A percentile compares a stretch with the other conserved stretches of the same genome.
Conservation (phyloP, 495 filamentous ascomycete species). For the Daldinia childiae region DNA sequence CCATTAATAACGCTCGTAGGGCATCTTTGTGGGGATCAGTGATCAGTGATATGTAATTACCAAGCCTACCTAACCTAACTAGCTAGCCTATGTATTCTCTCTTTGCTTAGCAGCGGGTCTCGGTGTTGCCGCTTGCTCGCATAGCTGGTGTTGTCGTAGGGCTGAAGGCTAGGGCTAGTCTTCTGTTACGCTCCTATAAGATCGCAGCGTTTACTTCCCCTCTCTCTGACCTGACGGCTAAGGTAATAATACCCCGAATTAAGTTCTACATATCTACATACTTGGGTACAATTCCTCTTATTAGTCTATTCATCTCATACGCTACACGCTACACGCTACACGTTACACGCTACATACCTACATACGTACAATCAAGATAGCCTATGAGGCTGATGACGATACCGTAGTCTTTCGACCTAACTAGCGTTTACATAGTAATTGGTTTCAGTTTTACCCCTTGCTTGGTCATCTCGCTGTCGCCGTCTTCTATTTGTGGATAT, state of each 20-base stretch:
- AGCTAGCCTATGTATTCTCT: too few species aligned
- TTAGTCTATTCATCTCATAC: too few species aligned
- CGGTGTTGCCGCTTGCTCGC: conserved; percentile 39
- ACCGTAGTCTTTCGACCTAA: not conserved
- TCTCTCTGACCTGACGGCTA: conserved; percentile 14
- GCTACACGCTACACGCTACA: too few species aligned
- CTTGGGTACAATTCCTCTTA: too few species aligned
- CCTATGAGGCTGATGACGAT: conserved; percentile 25
- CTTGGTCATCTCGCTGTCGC: conserved; percentile 23
- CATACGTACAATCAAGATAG: conserved; percentile 30
- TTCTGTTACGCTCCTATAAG: conserved; percentile 21
- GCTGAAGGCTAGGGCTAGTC: conserved; percentile 33
- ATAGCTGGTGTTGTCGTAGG: conserved; percentile 31
- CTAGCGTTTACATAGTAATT: too few species aligned
- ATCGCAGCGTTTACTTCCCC: conserved; percentile 19
- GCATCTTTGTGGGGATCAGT: not conserved
- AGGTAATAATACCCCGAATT: conserved; percentile 20
- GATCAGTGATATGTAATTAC: not conserved
- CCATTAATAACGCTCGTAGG: not conserved
- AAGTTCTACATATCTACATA: not conserved
- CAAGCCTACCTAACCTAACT: not conserved
- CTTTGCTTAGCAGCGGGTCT: conserved; percentile 26
- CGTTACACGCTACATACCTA: not conserved
- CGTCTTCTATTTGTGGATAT: conserved; percentile 35
- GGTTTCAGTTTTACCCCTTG: conserved; percentile 11